These are phyloP conservation scores for Colletotrichum sp. DNA, from an alignment of 2,329 filamentous ascomycete species.

Conservation along the genomic window DNA sequence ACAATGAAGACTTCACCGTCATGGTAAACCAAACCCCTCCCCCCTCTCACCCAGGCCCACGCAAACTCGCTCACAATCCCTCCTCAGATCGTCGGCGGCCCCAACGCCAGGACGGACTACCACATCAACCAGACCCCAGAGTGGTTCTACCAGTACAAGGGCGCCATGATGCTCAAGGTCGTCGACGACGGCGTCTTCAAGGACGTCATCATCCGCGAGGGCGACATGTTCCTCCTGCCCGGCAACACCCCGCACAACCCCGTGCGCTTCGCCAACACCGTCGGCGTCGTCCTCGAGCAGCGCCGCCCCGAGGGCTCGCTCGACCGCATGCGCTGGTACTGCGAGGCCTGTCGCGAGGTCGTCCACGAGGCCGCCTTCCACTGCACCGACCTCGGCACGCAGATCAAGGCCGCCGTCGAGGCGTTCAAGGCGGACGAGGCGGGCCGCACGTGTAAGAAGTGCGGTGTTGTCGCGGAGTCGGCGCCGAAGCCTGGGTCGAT, in stretches of 20 bases:
- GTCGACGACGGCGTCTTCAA: slow-evolving; percentile 76
- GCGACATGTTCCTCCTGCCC: slow-evolving; percentile 91
- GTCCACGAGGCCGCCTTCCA: slow-evolving; percentile 90
- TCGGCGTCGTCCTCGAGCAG: slow-evolving; percentile 94
- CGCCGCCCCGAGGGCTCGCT: slow-evolving; percentile 70
- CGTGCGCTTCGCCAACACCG: slow-evolving; percentile 88
- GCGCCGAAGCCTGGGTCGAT: slow-evolving; percentile 67
- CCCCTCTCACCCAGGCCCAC: background rate
- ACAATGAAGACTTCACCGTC: slow-evolving; percentile 81
- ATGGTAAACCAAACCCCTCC: slow-evolving; percentile 59
- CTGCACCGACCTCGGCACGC: slow-evolving; percentile 88
- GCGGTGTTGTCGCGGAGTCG: slow-evolving; percentile 77
- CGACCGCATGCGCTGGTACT: slow-evolving; percentile 93
- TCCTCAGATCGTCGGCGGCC: slow-evolving; percentile 83
- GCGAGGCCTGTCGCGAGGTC: slow-evolving; percentile 68
- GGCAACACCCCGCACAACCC: slow-evolving; percentile 97
- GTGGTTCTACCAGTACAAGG: slow-evolving; percentile 97
- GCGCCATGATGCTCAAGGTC: slow-evolving; percentile 91
- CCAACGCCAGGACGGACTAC: slow-evolving; percentile 96
- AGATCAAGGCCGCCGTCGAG: slow-evolving; percentile 92
- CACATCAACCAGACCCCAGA: slow-evolving; percentile 97
- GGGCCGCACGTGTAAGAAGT: slow-evolving; percentile 76
- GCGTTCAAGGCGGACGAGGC: slow-evolving; percentile 72
- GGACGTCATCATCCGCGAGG: slow-evolving; percentile 89
- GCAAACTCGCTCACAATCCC: background rate